Evolutionary conservation across 768 basidiomycete species (phyloP).

Genomic region (Zangia roseola): DNA sequence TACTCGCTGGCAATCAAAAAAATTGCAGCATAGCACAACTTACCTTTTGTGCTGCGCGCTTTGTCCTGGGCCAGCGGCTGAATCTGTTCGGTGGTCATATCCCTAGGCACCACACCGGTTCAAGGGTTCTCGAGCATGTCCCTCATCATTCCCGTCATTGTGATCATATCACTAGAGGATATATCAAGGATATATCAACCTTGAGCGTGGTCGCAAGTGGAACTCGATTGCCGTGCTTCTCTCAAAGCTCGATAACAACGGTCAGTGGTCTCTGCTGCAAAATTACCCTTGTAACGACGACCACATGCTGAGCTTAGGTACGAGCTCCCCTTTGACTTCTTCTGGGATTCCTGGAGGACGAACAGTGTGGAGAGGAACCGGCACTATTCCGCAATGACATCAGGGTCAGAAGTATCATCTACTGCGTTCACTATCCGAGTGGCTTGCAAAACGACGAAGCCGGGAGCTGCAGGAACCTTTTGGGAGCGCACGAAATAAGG

Average conservation of each 20-base stretch:
- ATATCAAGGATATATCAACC: neutral
- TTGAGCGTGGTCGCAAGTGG: neutral
- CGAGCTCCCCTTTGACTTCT: slow-evolving; percentile 32
- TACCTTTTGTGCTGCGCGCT: slow-evolving; percentile 35
- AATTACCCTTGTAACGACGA: slow-evolving; percentile 25
- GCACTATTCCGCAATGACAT: slow-evolving; percentile 33
- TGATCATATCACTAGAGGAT: slow-evolving; percentile 30
- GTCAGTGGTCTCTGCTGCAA: slow-evolving; percentile 35
- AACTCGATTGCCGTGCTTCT: slow-evolving; percentile 26
- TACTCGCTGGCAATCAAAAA: slow-evolving; percentile 24
- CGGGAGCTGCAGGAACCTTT: slow-evolving; percentile 30
- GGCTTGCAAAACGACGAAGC: slow-evolving; percentile 37
- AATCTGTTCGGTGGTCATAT: slow-evolving; percentile 22
- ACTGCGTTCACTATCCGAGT: slow-evolving; percentile 31
- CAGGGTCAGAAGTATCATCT: slow-evolving; percentile 10
- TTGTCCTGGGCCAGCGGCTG: too few species aligned
- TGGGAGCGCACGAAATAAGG: slow-evolving; percentile 43
- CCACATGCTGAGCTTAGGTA: slow-evolving; percentile 36
- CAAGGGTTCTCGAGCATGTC: slow-evolving; percentile 29
- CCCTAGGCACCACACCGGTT: slow-evolving; percentile 32
- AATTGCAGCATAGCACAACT: slow-evolving; percentile 30
- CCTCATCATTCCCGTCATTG: slow-evolving; percentile 31
- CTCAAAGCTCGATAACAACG: slow-evolving; percentile 36
- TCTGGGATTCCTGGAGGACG: slow-evolving; percentile 38
- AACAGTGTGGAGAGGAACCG: slow-evolving; percentile 43